Evolutionary conservation across 2,329 filamentous ascomycete genomes (phyloP).

Genomic region (Neonectria punicea): DNA sequence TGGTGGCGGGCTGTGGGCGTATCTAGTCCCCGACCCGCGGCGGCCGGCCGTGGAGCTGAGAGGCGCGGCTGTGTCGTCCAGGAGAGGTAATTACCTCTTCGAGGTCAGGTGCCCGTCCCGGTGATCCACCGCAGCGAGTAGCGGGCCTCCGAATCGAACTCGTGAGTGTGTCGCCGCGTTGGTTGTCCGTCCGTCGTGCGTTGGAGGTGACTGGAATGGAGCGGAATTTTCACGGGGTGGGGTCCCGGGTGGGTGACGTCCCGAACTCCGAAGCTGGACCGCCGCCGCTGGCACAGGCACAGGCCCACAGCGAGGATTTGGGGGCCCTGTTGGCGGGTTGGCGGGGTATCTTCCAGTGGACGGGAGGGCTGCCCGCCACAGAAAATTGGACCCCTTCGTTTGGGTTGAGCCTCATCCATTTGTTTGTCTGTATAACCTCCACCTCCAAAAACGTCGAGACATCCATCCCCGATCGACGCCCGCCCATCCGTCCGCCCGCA

Average conservation of each 20-base stretch:
- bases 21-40: slow-evolving; percentile 25
- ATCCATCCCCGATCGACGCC: not conserved
- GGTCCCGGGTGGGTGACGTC: slow-evolving; percentile 6
- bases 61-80: slow-evolving; percentile 37
- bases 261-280: slow-evolving; percentile 19
- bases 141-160: not conserved
- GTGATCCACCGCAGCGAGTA: not conserved
- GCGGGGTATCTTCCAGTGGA: slow-evolving; percentile 5
- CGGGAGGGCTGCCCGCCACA: slow-evolving; percentile 5
- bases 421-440: not conserved
- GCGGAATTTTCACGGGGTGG: not conserved
- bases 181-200: not conserved
- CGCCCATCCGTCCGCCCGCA: not conserved
- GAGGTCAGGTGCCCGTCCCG: slow-evolving; percentile 17
- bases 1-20: slow-evolving; percentile 13
- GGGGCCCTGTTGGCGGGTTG: not conserved
- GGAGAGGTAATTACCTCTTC: slow-evolving; percentile 29
- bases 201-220: not conserved
- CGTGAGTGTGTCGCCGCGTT: not conserved
- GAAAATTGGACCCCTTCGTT: slow-evolving; percentile 11
- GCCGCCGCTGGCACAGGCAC: not conserved
- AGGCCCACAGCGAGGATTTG: not conserved
- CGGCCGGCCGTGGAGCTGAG: slow-evolving; percentile 35
- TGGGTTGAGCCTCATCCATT: slow-evolving; percentile 17
- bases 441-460: slow-evolving; percentile 9